Base-by-base conservation (phyloP, 176 grass and related monocot genomes). In the Oryza australiensis region DNA sequence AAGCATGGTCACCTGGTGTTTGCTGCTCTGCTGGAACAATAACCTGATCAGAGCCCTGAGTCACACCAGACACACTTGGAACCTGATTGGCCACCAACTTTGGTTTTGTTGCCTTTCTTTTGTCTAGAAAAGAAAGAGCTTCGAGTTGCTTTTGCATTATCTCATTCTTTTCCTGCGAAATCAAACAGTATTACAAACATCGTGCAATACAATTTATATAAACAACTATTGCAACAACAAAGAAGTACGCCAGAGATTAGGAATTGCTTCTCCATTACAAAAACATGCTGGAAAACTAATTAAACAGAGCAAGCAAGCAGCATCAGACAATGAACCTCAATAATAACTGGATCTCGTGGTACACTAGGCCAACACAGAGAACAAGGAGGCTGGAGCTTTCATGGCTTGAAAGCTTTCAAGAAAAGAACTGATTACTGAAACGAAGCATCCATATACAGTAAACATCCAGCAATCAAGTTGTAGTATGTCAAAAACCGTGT, bases 81-180 rank as follows among this genome's bases (percentile, higher is more conserved):
- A 84, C 67, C 43, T 87, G 84, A 78, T 92, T 89, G 35, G 73
- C 26, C 64, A 84, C 12, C 32, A 90, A 45, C 51, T 91, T 98
- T 80, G 77, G 80, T 82, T 86, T 98, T 73, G 90, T 74, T 84
- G 81, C 76, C 90, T 95, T 98, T 68, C 90, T 91, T 95, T 91
- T 98, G 64, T 86, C 88, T 29, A 98, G 88, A 77, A 98, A 95
- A 38, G 96, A 98, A 82, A 98, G 93, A 35, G 86, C 86, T 80
- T 95, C 87, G 15, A 95, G 90, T 42, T 98, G 96, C 15, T 91
- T 91, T 70, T 95, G 90, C 83, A 98, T 82, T 82, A 88, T 70
- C 65, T 93, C 87, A 63, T 90, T 98, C 76, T 88, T 98, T 88
- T 93, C 90, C 93, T 98, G 68, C 53, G 49, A 29, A 81, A 86